Evolutionary conservation across 306 rosid genomes (phyloP).

Genomic region (Gastrolobium bilobum): DNA sequence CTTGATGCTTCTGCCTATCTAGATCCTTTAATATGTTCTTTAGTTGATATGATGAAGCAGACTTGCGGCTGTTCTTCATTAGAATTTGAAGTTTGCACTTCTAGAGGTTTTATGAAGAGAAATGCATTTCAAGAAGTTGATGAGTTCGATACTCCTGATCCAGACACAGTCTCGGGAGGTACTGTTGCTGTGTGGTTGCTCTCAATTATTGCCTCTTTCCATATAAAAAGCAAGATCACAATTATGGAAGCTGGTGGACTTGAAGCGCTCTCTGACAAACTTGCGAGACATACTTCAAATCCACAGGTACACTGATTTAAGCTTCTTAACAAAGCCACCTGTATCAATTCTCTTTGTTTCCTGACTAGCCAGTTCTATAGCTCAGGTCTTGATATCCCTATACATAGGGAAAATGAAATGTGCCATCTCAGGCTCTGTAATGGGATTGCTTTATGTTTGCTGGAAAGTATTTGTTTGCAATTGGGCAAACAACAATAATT

Average conservation of each 20-base stretch:
- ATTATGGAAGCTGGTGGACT: slow-evolving; percentile 92
- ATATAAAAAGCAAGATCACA: slow-evolving; percentile 61
- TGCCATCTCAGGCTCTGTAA: slow-evolving; percentile 25
- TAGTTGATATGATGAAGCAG: slow-evolving; percentile 82
- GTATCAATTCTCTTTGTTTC: slow-evolving; percentile 36
- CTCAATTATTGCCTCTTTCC: slow-evolving; percentile 75
- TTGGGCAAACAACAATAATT: slow-evolving; percentile 29
- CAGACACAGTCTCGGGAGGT: slow-evolving; percentile 76
- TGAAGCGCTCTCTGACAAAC: slow-evolving; percentile 81
- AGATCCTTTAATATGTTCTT: slow-evolving; percentile 67
- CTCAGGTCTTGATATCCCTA: slow-evolving; percentile 25
- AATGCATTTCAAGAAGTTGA: slow-evolving; percentile 76
- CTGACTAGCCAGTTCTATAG: slow-evolving; percentile 29
- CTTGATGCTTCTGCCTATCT: slow-evolving; percentile 77
- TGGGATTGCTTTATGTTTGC: slow-evolving; percentile 35
- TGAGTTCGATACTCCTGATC: slow-evolving; percentile 70
- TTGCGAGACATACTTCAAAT: slow-evolving; percentile 72
- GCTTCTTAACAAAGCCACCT: not conserved
- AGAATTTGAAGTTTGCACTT: slow-evolving; percentile 69
- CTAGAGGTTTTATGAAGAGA: slow-evolving; percentile 79
- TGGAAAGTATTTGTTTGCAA: slow-evolving; percentile 38
- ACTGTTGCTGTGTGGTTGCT: slow-evolving; percentile 91
- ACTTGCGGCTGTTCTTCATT: slow-evolving; percentile 62
- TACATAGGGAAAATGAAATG: slow-evolving; percentile 27
- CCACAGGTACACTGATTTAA: slow-evolving; percentile 70